These are phyloP conservation scores for Candolleomyces aberdarensis DNA, from an alignment of 768 basidiomycete species.

Conservation along the genomic window DNA sequence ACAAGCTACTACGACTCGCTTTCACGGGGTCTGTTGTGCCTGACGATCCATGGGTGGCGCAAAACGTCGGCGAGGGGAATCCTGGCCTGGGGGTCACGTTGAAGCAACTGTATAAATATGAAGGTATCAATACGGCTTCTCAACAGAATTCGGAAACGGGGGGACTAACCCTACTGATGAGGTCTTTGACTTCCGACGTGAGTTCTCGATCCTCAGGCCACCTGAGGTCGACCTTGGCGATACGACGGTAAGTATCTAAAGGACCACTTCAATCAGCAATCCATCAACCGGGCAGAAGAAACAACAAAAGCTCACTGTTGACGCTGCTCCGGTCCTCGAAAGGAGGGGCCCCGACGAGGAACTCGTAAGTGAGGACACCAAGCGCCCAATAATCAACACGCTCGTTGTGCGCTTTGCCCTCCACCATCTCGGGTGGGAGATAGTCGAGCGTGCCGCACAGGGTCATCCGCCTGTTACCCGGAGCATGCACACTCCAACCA, in stretches of 20 bases:
- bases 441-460: constrained; percentile 97
- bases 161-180: constrained; percentile 53
- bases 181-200: constrained; percentile 62
- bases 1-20: constrained; percentile 14
- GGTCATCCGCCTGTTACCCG: constrained; percentile 83
- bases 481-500: constrained; percentile 98
- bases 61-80: constrained; percentile 72
- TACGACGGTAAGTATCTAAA: constrained; percentile 85
- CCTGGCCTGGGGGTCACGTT: constrained; percentile 75
- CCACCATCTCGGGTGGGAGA: constrained; percentile 98
- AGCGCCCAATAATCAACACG: constrained; percentile 95
- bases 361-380: constrained; percentile 96
- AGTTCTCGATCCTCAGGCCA: constrained; percentile 48
- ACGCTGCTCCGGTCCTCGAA: constrained; percentile 86
- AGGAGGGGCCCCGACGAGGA: constrained; percentile 72
- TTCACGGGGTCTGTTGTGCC: constrained; percentile 33
- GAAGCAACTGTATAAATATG: constrained; percentile 62
- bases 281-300: background rate
- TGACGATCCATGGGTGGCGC: constrained; percentile 84
- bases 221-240: constrained; percentile 79
- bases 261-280: background rate
- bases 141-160: constrained; percentile 7
- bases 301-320: constrained; percentile 49
- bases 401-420: constrained; percentile 84
- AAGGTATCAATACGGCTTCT: background rate